Percentiles rank a stretch among this genome's conserved stretches.
Evolutionary conservation across 345 rosid genomes (phyloP).

Genomic region (Abelmoschus esculentus): DNA sequence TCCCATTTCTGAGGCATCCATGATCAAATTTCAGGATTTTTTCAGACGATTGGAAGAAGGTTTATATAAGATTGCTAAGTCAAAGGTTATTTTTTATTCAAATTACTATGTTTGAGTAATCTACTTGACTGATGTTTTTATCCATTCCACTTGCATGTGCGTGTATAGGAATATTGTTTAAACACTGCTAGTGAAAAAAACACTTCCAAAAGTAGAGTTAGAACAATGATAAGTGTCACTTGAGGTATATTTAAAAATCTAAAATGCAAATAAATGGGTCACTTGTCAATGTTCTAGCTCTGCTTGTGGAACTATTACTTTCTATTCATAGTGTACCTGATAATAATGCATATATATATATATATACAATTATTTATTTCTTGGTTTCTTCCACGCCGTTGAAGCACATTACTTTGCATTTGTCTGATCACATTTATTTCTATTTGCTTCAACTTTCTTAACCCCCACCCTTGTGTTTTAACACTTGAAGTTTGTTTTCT

Average conservation of each 20-base stretch:
- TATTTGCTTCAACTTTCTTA: not conserved
- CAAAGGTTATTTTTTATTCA: constrained; percentile 41
- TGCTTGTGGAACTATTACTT: not conserved
- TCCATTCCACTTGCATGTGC: not conserved
- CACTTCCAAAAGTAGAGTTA: too few species aligned
- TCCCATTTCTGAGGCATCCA: constrained; percentile 32
- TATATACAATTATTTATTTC: not conserved
- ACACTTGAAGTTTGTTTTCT: constrained; percentile 14
- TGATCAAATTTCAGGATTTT: constrained; percentile 42
- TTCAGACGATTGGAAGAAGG: constrained; percentile 89
- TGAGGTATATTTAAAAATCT: not conserved
- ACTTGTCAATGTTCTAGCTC: too few species aligned
- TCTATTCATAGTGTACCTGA: too few species aligned
- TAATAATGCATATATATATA: too few species aligned
- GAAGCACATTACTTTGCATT: not conserved
- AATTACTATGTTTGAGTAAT: too few species aligned
- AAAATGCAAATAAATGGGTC: too few species aligned
- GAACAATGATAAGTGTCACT: too few species aligned
- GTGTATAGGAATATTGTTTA: too few species aligned
- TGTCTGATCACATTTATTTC: not conserved
- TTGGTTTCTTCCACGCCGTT: not conserved
- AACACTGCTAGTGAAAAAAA: not conserved
- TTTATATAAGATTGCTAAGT: constrained; percentile 48
- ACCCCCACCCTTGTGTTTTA: constrained; percentile 6
- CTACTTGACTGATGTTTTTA: not conserved